Base-by-base conservation (phyloP, 2,329 filamentous ascomycete species). In the Scytalidium lignicola region DNA sequence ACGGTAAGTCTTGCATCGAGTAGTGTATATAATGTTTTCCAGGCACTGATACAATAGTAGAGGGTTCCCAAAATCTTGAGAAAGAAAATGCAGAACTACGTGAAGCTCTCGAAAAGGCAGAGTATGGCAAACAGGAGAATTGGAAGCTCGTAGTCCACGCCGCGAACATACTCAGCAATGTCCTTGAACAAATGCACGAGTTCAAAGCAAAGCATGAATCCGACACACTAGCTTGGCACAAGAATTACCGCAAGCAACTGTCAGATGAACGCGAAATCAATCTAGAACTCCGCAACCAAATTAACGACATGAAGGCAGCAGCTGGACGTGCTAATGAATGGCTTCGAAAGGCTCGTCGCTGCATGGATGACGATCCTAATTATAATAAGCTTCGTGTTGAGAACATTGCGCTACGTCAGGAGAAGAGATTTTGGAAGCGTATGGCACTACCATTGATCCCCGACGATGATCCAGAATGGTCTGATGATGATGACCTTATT, bases 231-330 rank as follows among this genome's bases (percentile, higher is more conserved):
- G 67, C 78, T 19, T 86, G 82, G 82, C 82, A 86, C 68, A 78
- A 75, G 49, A 82, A 78, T 51, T 86, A 86, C 70, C 78, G 82
- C 7, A 68, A 74, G 21, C 82, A 85, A 67, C 75, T 86, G 32
- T 80, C 80, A 56, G 80, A 83, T 60, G 80, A 82, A 43, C 80
- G 82, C 3, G 78, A 78, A 55, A 82, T 85, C 67, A 85, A 85
- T 59, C 73, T 73, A 52, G 73, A 75, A 2, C 72, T 85, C 46
- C 78, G 82, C 46, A 79, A 83, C 58, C 80, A 85, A 65, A 82
- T 85, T 58, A 82, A 80, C 74, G 79, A 83, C 57, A 83, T 84
- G 79, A 79, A 83, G 60, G 73, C 74, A 39, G 76, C 80, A 56
- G 82, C 82, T 20, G 72, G 72, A 43, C 70, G 68, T 12, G 81